Base-by-base conservation (phyloP, 2,329 filamentous ascomycete genomes). In the Aspergillus pseudonomiae region DNA sequence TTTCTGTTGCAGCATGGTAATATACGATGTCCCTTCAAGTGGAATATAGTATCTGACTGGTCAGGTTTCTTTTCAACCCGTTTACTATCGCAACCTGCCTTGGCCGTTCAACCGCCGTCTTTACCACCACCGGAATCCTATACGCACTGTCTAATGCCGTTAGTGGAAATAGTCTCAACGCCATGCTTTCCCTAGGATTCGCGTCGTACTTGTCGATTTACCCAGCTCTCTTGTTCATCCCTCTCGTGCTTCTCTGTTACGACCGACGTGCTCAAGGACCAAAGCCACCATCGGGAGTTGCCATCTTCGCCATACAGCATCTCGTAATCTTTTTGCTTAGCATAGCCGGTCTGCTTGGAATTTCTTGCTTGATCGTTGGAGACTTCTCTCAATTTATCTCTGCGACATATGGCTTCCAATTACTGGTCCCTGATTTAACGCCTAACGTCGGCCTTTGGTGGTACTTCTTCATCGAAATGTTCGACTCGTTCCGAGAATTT, bases 381-480 rank as follows among this genome's bases (percentile, higher is more conserved):
- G 84, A 88, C 65, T 96, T 93, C 2, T 96, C 92, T 91, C 89
- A 94, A 66, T 99, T 98, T 73, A 79, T 98, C 24, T 80, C 85
- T 9, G 93, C 93, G 24, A 97, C 95, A 0, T 99, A 99, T 78
- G 93, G 94, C 70, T 92, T 96, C 54, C 94, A 97, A 71, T 85
- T 99, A 43, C 88, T 95, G 1, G 86, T 99, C 3, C 92, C 93
- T 10, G 95, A 99, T 75, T 84, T 99, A 46, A 96, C 94, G 0
- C 95, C 95, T 14, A 99, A 98, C 69, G 91, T 96, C 34, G 95
- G 95, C 1, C 84, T 99, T 1, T 99, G 95, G 95, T 99, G 95
- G 95, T 99, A 99, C 80, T 99, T 99, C 81, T 98, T 99, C 76
- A 96, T 96, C 70, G 94, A 99, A 76, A 99, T 99, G 89, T 99